Conservation (phyloP, 257 asterid genomes). For the Thymus mandschuricus region DNA sequence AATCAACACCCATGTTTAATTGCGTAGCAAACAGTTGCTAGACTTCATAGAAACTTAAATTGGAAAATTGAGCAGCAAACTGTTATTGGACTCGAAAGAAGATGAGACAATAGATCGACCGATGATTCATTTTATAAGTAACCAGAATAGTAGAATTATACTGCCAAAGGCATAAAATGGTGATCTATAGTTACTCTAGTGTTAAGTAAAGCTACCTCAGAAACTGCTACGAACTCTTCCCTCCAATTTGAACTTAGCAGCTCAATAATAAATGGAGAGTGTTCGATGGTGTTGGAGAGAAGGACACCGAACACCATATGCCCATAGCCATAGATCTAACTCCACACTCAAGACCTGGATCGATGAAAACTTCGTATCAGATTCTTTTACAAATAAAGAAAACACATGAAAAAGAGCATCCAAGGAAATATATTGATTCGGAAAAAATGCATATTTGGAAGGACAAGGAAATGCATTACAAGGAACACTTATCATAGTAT, state of each 20-base stretch:
- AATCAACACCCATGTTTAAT: too few relatives aligned
- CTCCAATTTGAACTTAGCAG: constrained; percentile 13
- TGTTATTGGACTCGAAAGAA: not conserved
- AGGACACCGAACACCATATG: constrained; percentile 66
- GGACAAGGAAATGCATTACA: not conserved
- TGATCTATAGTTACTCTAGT: not conserved
- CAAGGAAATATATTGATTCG: not conserved
- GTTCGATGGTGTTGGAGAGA: constrained; percentile 91
- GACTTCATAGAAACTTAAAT: too few relatives aligned
- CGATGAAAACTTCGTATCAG: constrained; percentile 30
- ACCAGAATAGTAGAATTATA: constrained; percentile 3
- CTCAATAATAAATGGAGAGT: constrained; percentile 79
- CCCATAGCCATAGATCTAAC: constrained; percentile 97
- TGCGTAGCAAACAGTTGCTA: too few relatives aligned
- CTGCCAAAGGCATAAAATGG: not conserved
- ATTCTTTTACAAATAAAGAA: constrained; percentile 1
- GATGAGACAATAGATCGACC: not conserved
- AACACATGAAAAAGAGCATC: not conserved
- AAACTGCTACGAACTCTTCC: constrained; percentile 19
- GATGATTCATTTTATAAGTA: not conserved
- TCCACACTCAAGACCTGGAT: constrained; percentile 90
- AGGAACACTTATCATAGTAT: not conserved
- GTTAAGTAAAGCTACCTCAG: constrained; percentile 11
- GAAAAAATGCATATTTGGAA: constrained; percentile 5
- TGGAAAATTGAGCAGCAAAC: too few relatives aligned